phyloP scores from a whole-genome alignment of 331 rosid genomes.

The Cydonia oblonga region DNA sequence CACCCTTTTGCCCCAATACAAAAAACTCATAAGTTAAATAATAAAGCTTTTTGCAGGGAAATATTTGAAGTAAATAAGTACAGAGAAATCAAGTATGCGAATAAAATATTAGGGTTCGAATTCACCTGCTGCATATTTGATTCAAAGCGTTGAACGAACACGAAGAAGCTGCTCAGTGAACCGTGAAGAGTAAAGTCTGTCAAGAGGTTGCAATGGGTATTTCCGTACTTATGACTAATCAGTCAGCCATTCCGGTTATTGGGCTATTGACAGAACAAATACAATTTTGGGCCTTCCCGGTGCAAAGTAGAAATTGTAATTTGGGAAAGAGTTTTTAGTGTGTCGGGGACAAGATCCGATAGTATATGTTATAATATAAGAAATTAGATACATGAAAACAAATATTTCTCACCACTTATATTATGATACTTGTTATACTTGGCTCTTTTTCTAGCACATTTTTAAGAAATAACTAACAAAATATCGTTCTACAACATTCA shows the following conservation, averaged over 20 bases:
- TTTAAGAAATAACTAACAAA: too few species aligned
- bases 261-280: not conserved
- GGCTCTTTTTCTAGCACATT: too few species aligned
- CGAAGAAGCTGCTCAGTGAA: not conserved
- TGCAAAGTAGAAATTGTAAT: not conserved
- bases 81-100: not conserved
- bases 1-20: slow-evolving; percentile 34
- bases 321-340: too few species aligned
- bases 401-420: too few species aligned
- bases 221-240: not conserved
- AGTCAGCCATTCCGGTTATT: not conserved
- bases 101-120: not conserved
- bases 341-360: too few species aligned
- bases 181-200: not conserved
- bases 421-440: too few species aligned
- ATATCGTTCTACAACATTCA: too few species aligned
- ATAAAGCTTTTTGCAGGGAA: not conserved
- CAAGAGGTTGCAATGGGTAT: not conserved
- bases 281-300: not conserved
- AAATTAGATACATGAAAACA: too few species aligned
- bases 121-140: slow-evolving; percentile 29
- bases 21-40: not conserved
- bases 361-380: too few species aligned
- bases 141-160: not conserved
- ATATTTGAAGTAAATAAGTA: not conserved